Evolutionary conservation across 257 asterid genomes (phyloP).

Genomic region (Nicotiana undulata): DNA sequence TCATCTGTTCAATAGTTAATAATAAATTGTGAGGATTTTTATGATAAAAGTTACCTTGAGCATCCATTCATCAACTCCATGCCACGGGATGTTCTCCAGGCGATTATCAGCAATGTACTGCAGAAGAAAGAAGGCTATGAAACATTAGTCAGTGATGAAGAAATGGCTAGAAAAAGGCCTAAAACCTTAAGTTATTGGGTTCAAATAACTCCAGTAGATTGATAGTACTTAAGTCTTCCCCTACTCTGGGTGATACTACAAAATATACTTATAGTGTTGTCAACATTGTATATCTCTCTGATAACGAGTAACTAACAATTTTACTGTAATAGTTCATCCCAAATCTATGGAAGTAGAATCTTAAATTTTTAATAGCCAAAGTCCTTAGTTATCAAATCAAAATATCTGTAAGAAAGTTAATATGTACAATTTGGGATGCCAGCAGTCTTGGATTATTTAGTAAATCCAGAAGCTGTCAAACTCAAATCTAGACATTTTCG

Average conservation of each 20-base stretch:
- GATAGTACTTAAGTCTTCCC: neutral
- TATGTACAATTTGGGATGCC: neutral
- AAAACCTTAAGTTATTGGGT: neutral
- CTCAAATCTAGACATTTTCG: neutral
- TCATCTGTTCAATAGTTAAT: neutral
- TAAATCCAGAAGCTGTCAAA: neutral
- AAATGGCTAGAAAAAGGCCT: neutral
- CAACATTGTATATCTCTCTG: too few species aligned
- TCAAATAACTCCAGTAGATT: neutral
- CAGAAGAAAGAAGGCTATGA: neutral
- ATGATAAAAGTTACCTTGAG: slow-evolving; percentile 50
- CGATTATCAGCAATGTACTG: slow-evolving; percentile 85
- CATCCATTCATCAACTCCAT: slow-evolving; percentile 70
- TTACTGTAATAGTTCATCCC: too few species aligned
- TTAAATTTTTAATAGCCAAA: too few species aligned
- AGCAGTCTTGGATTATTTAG: neutral
- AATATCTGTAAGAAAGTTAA: neutral
- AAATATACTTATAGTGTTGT: too few species aligned
- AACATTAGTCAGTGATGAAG: neutral
- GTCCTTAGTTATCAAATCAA: too few species aligned
- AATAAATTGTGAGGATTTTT: neutral
- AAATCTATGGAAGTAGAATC: too few species aligned
- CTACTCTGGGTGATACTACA: too few species aligned
- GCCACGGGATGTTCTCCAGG: slow-evolving; percentile 78
- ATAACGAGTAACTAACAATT: too few species aligned